Evolutionary conservation across 2,329 filamentous ascomycete species (phyloP).

Genomic region (Pseudocercospora cruenta): DNA sequence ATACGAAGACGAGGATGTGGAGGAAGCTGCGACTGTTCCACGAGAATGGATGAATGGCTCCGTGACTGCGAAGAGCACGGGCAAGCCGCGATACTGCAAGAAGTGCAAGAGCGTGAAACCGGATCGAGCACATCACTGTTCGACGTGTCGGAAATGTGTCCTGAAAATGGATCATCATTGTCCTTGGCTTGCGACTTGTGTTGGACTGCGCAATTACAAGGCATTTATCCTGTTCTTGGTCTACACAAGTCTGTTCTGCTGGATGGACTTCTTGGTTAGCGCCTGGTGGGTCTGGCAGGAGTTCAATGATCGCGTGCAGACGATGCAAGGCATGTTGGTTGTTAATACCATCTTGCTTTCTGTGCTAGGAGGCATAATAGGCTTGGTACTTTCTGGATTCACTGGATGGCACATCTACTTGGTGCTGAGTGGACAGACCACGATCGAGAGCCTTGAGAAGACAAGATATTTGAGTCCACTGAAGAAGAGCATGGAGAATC

Average conservation of each 20-base stretch:
- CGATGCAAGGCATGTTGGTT: conserved; percentile 74
- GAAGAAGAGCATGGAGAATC: conserved; percentile 69
- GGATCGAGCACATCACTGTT: conserved; percentile 95
- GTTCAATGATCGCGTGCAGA: conserved; percentile 70
- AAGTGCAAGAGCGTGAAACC: conserved; percentile 95
- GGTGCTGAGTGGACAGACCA: conserved; percentile 79
- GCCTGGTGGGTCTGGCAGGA: conserved; percentile 84
- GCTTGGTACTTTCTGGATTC: conserved; percentile 84
- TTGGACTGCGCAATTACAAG: conserved; percentile 94
- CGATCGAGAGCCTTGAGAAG: conserved; percentile 94
- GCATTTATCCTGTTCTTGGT: conserved; percentile 89
- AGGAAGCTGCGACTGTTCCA: conserved; percentile 20
- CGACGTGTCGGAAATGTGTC: conserved; percentile 88
- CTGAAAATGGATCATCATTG: conserved; percentile 99
- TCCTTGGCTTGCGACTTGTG: conserved; percentile 94
- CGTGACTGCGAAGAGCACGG: conserved; percentile 85
- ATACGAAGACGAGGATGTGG: conserved; percentile 54
- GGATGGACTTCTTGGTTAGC: conserved; percentile 76
- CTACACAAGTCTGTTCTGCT: conserved; percentile 85
- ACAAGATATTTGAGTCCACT: conserved; percentile 88
- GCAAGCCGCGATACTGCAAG: conserved; percentile 88
- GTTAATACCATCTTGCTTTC: conserved; percentile 89
- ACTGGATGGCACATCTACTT: conserved; percentile 90
- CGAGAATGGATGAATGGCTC: conserved; percentile 56
- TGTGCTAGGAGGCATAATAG: conserved; percentile 88